Base-by-base conservation (phyloP, 371 early-diverging fungal species). In the Apophysomyces sp. region DNA sequence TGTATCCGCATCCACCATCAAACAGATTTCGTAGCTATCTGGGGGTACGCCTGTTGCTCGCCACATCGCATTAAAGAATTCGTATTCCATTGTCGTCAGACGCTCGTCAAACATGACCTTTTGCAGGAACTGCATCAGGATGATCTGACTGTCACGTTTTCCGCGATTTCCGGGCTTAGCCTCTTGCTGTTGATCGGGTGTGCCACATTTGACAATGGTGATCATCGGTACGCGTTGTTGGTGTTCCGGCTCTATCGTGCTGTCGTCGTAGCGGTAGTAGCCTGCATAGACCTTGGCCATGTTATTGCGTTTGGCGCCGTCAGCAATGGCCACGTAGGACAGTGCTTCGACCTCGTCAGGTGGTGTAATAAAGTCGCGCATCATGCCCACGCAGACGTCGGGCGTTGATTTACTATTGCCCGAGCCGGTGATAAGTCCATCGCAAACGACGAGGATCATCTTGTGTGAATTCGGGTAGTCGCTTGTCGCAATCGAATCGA, bases 1-100 rank as follows among this genome's bases (percentile, higher is more conserved):
- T 7, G 99, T 98, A 73, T 98, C 99, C 2, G 99, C 99, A 73
- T 99, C 99, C 40, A 95, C 96, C 95, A 98, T 97, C 60, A 99
- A 83, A 54, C 96, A 88, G 36, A 93, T 84, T 69, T 97, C 96
- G 75, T 89, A 97, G 32, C 68, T 76, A 62, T 93, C 92, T 1
- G 98, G 90, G 24, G 92, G 84, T 0, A 95, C 91, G 24, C 95
- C 89, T 4, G 89, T 83, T 2, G 94, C 73, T 6, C 82, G 75
- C 83, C 91, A 91, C 58, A 99, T 93, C 58, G 90, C 88, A 68
- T 88, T 87, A 81, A 96, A 98, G 53, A 99, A 80, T 52, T 98
- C 99, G 66, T 90, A 93, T 71, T 99, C 99, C 60, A 99, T 86
- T 49, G 89, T 84, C 0, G 96, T 96, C 92, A 99, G 89, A 18